A percentile compares a stretch with the other conserved stretches of the same genome.
Conservation (phyloP, 2,329 filamentous ascomycete genomes). For the Metarhizium brunneum region DNA sequence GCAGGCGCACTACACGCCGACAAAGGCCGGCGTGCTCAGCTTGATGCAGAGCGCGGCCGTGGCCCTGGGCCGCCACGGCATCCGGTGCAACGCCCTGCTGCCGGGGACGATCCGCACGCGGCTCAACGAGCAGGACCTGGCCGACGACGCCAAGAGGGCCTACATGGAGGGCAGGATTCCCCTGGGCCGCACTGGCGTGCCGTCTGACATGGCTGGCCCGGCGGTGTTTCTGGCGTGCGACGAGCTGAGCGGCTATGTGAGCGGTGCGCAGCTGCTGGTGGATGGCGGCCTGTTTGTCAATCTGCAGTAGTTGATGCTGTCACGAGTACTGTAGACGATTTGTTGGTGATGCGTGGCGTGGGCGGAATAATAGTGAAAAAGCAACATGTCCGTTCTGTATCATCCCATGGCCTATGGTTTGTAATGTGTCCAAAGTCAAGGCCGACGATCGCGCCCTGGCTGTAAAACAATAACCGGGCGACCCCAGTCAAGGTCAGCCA, state of each 20-base stretch:
- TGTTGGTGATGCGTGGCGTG: too few species aligned
- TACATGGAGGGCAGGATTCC: slow-evolving; percentile 82
- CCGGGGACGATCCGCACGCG: slow-evolving; percentile 79
- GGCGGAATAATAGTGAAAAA: too few species aligned
- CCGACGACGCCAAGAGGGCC: slow-evolving; percentile 57
- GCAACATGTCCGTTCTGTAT: too few species aligned
- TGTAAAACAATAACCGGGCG: too few species aligned
- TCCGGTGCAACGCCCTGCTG: slow-evolving; percentile 75
- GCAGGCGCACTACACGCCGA: slow-evolving; percentile 82
- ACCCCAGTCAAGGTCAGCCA: too few species aligned
- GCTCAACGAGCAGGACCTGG: slow-evolving; percentile 74
- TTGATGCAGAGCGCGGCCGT: slow-evolving; percentile 79
- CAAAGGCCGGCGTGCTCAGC: slow-evolving; percentile 72
- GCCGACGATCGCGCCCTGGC: too few species aligned
- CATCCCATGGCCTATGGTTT: too few species aligned
- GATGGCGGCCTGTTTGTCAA: slow-evolving; percentile 89
- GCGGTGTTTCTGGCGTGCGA: slow-evolving; percentile 78
- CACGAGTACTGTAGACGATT: too few species aligned
- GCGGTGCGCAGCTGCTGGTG: slow-evolving; percentile 73
- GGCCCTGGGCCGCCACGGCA: slow-evolving; percentile 64
- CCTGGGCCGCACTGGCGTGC: slow-evolving; percentile 61
- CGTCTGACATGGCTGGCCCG: slow-evolving; percentile 70
- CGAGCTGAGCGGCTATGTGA: slow-evolving; percentile 71
- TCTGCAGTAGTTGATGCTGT: slow-evolving; percentile 48
- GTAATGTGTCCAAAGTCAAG: too few species aligned